Percentiles rank a stretch among this genome's conserved stretches.
Conservation (phyloP, 768 basidiomycete genomes). For the Zangia roseola region DNA sequence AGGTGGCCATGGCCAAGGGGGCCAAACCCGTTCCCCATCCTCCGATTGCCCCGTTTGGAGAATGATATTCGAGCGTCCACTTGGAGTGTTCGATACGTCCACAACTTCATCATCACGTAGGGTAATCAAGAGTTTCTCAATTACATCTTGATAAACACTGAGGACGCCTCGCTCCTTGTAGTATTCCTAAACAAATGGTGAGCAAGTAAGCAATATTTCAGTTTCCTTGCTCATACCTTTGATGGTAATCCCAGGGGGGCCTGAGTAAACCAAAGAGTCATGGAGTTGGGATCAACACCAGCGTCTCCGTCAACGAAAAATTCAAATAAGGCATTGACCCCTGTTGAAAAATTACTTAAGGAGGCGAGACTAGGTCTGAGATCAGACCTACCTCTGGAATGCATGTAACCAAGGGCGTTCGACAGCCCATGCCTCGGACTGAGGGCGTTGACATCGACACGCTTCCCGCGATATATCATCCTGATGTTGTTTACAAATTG, state of each 20-base stretch:
- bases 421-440: constrained; percentile 62
- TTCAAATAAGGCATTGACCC: constrained; percentile 73
- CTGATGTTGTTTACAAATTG: constrained; percentile 62
- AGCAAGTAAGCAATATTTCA: not conserved
- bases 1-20: constrained; percentile 85
- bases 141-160: constrained; percentile 66
- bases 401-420: constrained; percentile 79
- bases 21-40: constrained; percentile 50
- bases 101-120: constrained; percentile 47
- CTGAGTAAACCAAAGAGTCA: constrained; percentile 86
- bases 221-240: constrained; percentile 49
- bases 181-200: constrained; percentile 63
- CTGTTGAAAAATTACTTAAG: constrained; percentile 38
- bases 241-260: constrained; percentile 80
- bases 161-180: constrained; percentile 73
- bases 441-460: constrained; percentile 36
- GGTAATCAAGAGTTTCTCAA: constrained; percentile 63
- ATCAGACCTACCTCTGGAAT: constrained; percentile 67
- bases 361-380: not conserved
- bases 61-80: constrained; percentile 21
- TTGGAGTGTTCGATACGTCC: constrained; percentile 5
- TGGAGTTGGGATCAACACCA: constrained; percentile 80
- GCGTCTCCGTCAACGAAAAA: constrained; percentile 88
- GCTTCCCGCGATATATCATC: constrained; percentile 56
- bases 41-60: constrained; percentile 40